Percentiles rank a stretch among this genome's conserved stretches.
phyloP scores from a whole-genome alignment of 352 stramenopile species.

The Pythium scleroteichum region DNA sequence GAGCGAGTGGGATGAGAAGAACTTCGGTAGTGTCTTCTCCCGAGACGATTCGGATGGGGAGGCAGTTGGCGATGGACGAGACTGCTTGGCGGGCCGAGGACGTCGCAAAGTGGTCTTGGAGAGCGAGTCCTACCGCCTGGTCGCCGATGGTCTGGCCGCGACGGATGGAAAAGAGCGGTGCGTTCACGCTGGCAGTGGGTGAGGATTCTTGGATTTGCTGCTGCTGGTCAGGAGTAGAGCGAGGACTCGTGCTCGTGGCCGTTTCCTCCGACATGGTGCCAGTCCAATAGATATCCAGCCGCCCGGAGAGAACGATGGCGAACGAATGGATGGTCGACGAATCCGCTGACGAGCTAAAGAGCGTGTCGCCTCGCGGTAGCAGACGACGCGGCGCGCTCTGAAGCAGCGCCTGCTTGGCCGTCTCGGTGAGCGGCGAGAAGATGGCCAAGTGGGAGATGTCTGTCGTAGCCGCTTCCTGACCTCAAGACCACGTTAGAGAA shows the following conservation, averaged over 20 bases:
- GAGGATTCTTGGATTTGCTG: neutral
- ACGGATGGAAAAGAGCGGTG: constrained; percentile 31
- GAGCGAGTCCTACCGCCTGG: constrained; percentile 50
- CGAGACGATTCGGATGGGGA: constrained; percentile 38
- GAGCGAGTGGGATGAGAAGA: constrained; percentile 37
- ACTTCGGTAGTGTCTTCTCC: constrained; percentile 49
- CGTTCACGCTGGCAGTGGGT: neutral
- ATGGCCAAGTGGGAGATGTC: constrained; percentile 43
- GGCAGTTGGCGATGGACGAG: neutral
- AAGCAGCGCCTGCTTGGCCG: constrained; percentile 31
- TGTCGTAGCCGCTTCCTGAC: constrained; percentile 34
- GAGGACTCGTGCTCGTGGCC: neutral
- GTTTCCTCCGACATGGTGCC: neutral
- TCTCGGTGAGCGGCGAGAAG: constrained; percentile 45
- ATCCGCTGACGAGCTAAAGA: constrained; percentile 9
- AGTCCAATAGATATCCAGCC: constrained; percentile 52
- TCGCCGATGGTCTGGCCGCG: constrained; percentile 55
- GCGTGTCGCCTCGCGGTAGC: constrained; percentile 7
- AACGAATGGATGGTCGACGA: constrained; percentile 23
- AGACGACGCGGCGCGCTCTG: constrained; percentile 27
- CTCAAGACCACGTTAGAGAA: neutral
- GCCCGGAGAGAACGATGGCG: constrained; percentile 39
- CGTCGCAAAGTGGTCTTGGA: constrained; percentile 30
- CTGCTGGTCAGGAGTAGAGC: neutral
- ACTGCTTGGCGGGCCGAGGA: neutral